Conservation (phyloP, 2,329 filamentous ascomycete species). For the Fusarium sp. region DNA sequence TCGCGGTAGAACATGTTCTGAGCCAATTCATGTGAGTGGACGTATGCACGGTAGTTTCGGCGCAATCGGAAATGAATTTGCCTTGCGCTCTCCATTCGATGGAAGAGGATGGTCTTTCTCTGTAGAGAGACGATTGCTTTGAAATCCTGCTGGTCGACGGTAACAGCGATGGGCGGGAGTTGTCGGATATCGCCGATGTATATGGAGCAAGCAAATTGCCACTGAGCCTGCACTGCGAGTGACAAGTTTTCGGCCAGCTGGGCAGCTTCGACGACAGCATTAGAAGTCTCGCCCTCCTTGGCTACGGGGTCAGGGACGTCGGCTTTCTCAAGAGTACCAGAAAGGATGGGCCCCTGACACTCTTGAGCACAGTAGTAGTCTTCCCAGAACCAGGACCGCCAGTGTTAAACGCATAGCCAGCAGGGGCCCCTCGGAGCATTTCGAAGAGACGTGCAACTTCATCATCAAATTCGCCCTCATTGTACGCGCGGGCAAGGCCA, state of each 20-base stretch:
- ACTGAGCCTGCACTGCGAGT: not conserved
- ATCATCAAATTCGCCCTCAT: not conserved
- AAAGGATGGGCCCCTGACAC: not conserved
- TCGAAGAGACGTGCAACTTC: not conserved
- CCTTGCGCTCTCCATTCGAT: not conserved
- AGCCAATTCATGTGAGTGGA: not conserved
- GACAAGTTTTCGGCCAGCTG: not conserved
- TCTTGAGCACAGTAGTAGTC: not conserved
- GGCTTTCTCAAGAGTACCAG: not conserved
- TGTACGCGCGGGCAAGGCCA: not conserved
- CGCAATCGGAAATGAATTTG: not conserved
- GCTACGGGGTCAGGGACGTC: not conserved
- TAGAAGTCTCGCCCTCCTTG: not conserved
- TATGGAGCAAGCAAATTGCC: too few species aligned
- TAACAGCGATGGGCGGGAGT: not conserved
- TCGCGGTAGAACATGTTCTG: not conserved
- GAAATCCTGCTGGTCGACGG: not conserved
- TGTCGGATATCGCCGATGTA: not conserved
- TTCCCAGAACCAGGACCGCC: not conserved
- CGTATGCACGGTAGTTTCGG: not conserved
- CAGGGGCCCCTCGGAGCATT: not conserved
- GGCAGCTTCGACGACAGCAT: not conserved
- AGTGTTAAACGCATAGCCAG: not conserved
- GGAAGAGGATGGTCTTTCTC: not conserved
- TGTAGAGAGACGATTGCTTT: not conserved